Conservation (phyloP, 345 rosid species). For the Nephelium lappaceum region DNA sequence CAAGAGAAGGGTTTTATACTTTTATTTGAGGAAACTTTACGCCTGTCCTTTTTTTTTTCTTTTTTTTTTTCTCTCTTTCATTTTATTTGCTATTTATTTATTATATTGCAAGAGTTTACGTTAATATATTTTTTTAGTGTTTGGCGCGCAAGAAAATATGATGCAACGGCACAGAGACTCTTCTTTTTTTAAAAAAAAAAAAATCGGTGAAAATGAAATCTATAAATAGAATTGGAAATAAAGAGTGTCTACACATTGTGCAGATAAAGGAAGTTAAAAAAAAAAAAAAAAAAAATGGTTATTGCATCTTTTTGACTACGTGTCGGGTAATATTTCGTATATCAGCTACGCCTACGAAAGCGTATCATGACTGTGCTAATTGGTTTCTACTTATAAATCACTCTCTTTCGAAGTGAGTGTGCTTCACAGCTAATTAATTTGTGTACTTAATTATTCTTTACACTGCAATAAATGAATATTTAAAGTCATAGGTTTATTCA, state of each 20-base stretch:
- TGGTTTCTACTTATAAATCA: background rate
- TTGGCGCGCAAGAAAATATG: conserved; percentile 24
- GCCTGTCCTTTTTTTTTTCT: conserved; percentile 49
- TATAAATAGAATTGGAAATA: background rate
- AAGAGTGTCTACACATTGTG: background rate
- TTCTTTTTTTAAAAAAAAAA: background rate
- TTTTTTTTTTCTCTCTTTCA: conserved; percentile 6
- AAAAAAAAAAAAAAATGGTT: background rate
- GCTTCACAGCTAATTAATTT: background rate
- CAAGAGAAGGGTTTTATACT: conserved; percentile 55
- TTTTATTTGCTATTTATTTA: background rate
- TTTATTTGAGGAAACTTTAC: conserved; percentile 44
- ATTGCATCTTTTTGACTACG: background rate
- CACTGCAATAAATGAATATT: no score
- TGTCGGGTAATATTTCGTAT: background rate
- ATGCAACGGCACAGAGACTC: conserved; percentile 17
- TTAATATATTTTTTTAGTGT: background rate
- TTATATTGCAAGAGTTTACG: background rate
- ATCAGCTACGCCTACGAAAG: background rate
- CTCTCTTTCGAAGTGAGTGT: background rate
- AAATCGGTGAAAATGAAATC: conserved; percentile 13
- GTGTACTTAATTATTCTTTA: no score
- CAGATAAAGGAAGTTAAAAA: background rate
- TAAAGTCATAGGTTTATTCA: no score
- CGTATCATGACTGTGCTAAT: background rate